Percentiles rank a stretch among this genome's conserved stretches.
Evolutionary conservation across 1,284 basidiomycete genomes (phyloP).

Genomic region (Austroboletus niveus): DNA sequence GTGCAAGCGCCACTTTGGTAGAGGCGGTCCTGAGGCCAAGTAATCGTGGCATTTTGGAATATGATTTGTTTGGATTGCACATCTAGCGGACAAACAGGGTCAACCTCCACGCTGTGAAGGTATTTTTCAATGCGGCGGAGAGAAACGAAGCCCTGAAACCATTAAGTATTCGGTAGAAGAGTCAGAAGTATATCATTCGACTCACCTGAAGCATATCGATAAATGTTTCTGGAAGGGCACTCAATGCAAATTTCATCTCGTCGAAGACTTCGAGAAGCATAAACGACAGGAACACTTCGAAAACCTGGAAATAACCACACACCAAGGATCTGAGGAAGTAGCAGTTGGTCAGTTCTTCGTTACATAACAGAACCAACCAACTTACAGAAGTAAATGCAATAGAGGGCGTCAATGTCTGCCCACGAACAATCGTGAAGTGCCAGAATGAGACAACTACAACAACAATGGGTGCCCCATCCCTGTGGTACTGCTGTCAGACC

Average conservation of each 20-base stretch:
- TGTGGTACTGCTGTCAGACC: slow-evolving; percentile 25
- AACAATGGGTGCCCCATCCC: slow-evolving; percentile 72
- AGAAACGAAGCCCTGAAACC: slow-evolving; percentile 72
- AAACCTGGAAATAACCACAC: slow-evolving; percentile 9
- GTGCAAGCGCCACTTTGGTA: slow-evolving; percentile 43
- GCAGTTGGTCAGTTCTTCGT: background rate
- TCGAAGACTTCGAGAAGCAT: slow-evolving; percentile 61
- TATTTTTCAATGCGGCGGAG: slow-evolving; percentile 91
- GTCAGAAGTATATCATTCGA: background rate
- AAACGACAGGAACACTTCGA: background rate
- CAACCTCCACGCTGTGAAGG: slow-evolving; percentile 70
- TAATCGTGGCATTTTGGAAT: slow-evolving; percentile 81
- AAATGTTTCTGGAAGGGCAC: slow-evolving; percentile 86
- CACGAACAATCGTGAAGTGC: slow-evolving; percentile 77
- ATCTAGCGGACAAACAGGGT: slow-evolving; percentile 55
- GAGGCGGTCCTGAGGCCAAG: slow-evolving; percentile 80
- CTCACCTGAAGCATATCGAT: slow-evolving; percentile 80
- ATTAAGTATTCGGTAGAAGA: background rate
- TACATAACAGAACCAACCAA: slow-evolving; percentile 5
- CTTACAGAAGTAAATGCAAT: slow-evolving; percentile 70
- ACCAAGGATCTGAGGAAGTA: slow-evolving; percentile 47
- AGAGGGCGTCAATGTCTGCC: slow-evolving; percentile 73
- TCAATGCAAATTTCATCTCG: slow-evolving; percentile 83
- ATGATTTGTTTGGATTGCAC: slow-evolving; percentile 60
- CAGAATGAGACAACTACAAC: slow-evolving; percentile 79